These are phyloP conservation scores for Tylopilus orsonianus DNA, from an alignment of 1,284 basidiomycete species.

Conservation along the genomic window DNA sequence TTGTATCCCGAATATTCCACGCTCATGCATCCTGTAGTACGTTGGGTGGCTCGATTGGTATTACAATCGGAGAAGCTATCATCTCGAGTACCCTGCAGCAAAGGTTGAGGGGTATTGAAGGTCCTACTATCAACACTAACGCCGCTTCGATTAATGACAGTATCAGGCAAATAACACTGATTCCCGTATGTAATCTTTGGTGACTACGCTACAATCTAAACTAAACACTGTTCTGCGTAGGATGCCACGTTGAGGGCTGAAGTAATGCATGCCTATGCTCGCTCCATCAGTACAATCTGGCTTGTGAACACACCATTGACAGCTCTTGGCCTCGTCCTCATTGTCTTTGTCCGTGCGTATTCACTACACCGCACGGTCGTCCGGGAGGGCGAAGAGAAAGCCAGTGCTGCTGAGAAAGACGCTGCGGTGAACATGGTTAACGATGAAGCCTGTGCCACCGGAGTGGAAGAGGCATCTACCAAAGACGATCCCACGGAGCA, in stretches of 20 bases:
- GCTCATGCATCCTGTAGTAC: slow-evolving; percentile 19
- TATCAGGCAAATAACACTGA: slow-evolving; percentile 51
- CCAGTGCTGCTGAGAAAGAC: slow-evolving; percentile 19
- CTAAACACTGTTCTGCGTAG: slow-evolving; percentile 32
- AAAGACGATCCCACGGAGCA: slow-evolving; percentile 7
- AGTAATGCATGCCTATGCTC: slow-evolving; percentile 70
- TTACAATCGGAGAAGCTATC: slow-evolving; percentile 36
- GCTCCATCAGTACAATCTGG: slow-evolving; percentile 73
- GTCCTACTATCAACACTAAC: slow-evolving; percentile 43
- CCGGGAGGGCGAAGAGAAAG: slow-evolving; percentile 37
- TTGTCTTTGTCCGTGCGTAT: slow-evolving; percentile 60
- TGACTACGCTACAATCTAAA: neutral
- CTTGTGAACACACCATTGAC: slow-evolving; percentile 63
- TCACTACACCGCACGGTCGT: slow-evolving; percentile 55
- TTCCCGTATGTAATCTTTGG: slow-evolving; percentile 44
- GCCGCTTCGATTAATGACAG: slow-evolving; percentile 55
- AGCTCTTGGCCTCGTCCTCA: slow-evolving; percentile 55
- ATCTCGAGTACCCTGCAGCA: slow-evolving; percentile 40
- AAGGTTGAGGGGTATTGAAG: slow-evolving; percentile 49
- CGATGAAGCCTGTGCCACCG: neutral
- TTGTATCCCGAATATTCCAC: neutral
- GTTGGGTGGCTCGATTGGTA: slow-evolving; percentile 40
- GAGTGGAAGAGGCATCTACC: neutral
- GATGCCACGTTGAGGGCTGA: slow-evolving; percentile 45
- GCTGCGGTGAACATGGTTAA: neutral